phyloP scores from a whole-genome alignment of 2,329 filamentous ascomycete genomes.

The Aspergillus viridinutans region DNA sequence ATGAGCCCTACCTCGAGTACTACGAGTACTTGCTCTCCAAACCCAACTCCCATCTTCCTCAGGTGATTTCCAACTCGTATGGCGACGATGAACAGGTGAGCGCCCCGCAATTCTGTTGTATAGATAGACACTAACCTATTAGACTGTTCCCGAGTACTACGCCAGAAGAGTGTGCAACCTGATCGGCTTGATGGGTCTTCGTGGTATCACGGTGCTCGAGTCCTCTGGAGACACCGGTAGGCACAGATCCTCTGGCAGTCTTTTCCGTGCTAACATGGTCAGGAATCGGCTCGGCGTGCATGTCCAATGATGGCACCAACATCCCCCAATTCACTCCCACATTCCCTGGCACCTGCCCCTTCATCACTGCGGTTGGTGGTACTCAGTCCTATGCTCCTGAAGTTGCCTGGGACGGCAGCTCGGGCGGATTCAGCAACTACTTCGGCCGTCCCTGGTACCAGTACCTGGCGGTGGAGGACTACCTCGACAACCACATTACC shows the following conservation, averaged over 20 bases:
- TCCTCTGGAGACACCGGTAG: conserved; percentile 52
- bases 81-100: conserved; percentile 55
- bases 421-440: conserved; percentile 51
- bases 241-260: neutral
- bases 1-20: conserved; percentile 66
- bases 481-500: conserved; percentile 38
- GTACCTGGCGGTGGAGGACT: conserved; percentile 40
- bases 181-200: conserved; percentile 62
- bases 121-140: conserved; percentile 15
- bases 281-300: conserved; percentile 56
- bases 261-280: conserved; percentile 1
- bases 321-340: conserved; percentile 54
- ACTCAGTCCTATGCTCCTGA: conserved; percentile 50
- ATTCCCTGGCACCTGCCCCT: conserved; percentile 66
- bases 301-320: conserved; percentile 56
- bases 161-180: conserved; percentile 59
- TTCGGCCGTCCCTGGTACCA: conserved; percentile 49
- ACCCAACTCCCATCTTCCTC: conserved; percentile 49
- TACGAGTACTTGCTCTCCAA: conserved; percentile 55
- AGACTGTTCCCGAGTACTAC: conserved; percentile 59
- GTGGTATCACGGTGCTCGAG: conserved; percentile 63
- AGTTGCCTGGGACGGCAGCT: conserved; percentile 43
- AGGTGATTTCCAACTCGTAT: conserved; percentile 62
- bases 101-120: neutral
- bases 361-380: conserved; percentile 63